Conservation (phyloP, 2,329 filamentous ascomycete genomes). For the Helotiales sp. region DNA sequence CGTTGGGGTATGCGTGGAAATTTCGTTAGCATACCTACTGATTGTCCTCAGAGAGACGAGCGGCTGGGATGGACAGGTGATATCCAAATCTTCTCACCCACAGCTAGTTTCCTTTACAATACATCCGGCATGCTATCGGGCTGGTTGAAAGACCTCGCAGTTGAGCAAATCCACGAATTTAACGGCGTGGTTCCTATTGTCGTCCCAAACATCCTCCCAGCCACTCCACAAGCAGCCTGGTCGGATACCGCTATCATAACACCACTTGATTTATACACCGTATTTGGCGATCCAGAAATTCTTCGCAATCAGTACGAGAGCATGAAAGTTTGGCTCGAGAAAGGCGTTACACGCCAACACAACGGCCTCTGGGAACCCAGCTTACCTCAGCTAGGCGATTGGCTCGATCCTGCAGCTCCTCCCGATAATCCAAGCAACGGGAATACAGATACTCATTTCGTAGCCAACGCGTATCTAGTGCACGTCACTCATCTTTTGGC, state of each 20-base stretch:
- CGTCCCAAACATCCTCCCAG: conserved; percentile 8
- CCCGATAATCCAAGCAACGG: conserved; percentile 40
- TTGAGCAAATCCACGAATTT: conserved; percentile 11
- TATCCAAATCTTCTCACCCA: conserved; percentile 45
- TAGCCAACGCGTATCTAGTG: conserved; percentile 49
- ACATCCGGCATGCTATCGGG: conserved; percentile 40
- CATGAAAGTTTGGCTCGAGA: conserved; percentile 18
- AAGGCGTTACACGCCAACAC: conserved; percentile 35
- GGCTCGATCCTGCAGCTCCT: conserved; percentile 49
- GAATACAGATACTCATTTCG: conserved; percentile 41
- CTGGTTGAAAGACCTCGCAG: conserved; percentile 43
- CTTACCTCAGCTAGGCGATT: conserved; percentile 45
- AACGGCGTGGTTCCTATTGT: conserved; percentile 8
- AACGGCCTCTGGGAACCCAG: conserved; percentile 43
- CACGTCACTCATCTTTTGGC: conserved; percentile 42
- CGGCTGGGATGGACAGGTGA: conserved; percentile 50
- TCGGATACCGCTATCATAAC: conserved; percentile 15
- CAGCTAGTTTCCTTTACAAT: conserved; percentile 44
- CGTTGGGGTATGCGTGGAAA: conserved; percentile 49
- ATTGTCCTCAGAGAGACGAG: conserved; percentile 51
- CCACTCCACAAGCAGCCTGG: conserved; percentile 12
- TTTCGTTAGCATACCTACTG: conserved; percentile 46
- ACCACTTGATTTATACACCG: conserved; percentile 13
- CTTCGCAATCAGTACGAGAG: conserved; percentile 7
- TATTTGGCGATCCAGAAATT: conserved; percentile 6